A percentile compares a stretch with the other conserved stretches of the same genome.
These are phyloP conservation scores for Nannizziopsis barbatae DNA, from an alignment of 2,329 filamentous ascomycete species.

Conservation along the genomic window DNA sequence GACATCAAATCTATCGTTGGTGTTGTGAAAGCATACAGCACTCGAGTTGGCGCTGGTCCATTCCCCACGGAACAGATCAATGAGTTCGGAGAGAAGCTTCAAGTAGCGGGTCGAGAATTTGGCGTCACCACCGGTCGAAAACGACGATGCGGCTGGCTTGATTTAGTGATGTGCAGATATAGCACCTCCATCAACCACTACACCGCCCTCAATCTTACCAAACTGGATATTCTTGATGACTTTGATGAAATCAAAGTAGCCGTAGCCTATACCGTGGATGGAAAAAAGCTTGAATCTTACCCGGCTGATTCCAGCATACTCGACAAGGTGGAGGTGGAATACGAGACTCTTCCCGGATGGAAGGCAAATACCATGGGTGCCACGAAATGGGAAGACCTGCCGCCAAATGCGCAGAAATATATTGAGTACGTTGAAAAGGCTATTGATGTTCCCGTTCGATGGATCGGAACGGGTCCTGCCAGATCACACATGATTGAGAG, in stretches of 20 bases:
- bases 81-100: constrained; percentile 46
- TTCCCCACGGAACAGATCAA: constrained; percentile 54
- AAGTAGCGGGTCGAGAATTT: constrained; percentile 44
- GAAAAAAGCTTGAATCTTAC: constrained; percentile 43
- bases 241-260: constrained; percentile 54
- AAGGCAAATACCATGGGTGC: constrained; percentile 48
- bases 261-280: constrained; percentile 45
- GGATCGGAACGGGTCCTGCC: constrained; percentile 52
- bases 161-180: constrained; percentile 54
- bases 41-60: constrained; percentile 48
- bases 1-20: constrained; percentile 50
- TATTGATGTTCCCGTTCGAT: constrained; percentile 48
- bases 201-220: constrained; percentile 50
- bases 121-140: constrained; percentile 51
- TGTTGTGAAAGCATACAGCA: constrained; percentile 56
- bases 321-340: constrained; percentile 45
- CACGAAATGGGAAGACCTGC: constrained; percentile 47
- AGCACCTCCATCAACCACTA: constrained; percentile 46
- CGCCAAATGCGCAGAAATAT: constrained; percentile 47
- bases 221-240: constrained; percentile 53
- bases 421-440: constrained; percentile 50
- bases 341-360: constrained; percentile 52
- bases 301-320: constrained; percentile 46
- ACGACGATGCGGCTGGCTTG: constrained; percentile 54
- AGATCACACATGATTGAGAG: constrained; percentile 52